phyloP scores from a whole-genome alignment of 2,329 filamentous ascomycete genomes.

The Taxawa tesnikishii region DNA sequence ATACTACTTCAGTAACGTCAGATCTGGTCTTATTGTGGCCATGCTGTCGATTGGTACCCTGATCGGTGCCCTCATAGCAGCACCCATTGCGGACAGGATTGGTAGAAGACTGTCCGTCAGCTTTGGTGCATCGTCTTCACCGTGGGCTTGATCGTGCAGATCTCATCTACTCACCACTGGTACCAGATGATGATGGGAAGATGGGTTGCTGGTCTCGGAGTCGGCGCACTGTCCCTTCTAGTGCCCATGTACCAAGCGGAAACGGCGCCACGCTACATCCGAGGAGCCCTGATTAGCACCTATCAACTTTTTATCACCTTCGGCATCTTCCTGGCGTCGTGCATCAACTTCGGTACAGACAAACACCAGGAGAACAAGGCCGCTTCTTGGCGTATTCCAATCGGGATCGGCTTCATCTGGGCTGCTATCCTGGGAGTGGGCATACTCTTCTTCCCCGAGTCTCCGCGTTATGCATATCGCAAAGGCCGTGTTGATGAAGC shows the following conservation, averaged over 20 bases:
- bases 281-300: constrained; percentile 30
- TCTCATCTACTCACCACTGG: constrained; percentile 17
- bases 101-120: constrained; percentile 30
- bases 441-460: constrained; percentile 33
- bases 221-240: constrained; percentile 27
- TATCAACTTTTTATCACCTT: constrained; percentile 36
- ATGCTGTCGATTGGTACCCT: constrained; percentile 30
- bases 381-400: constrained; percentile 32
- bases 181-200: constrained; percentile 24
- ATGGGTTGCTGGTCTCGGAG: constrained; percentile 28
- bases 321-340: constrained; percentile 33
- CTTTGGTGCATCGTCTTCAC: constrained; percentile 26
- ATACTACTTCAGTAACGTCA: constrained; percentile 27
- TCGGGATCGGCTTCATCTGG: constrained; percentile 33
- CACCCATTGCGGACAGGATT: constrained; percentile 28
- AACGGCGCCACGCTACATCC: constrained; percentile 30
- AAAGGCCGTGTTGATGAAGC: constrained; percentile 27
- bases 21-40: constrained; percentile 29
- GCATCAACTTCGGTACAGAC: constrained; percentile 32
- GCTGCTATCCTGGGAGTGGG: constrained; percentile 30
- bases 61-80: no score
- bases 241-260: constrained; percentile 36
- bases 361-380: constrained; percentile 8
- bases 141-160: constrained; percentile 30
- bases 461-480: constrained; percentile 33